Conservation (phyloP, 1,284 basidiomycete genomes). For the Butyriboletus regius region DNA sequence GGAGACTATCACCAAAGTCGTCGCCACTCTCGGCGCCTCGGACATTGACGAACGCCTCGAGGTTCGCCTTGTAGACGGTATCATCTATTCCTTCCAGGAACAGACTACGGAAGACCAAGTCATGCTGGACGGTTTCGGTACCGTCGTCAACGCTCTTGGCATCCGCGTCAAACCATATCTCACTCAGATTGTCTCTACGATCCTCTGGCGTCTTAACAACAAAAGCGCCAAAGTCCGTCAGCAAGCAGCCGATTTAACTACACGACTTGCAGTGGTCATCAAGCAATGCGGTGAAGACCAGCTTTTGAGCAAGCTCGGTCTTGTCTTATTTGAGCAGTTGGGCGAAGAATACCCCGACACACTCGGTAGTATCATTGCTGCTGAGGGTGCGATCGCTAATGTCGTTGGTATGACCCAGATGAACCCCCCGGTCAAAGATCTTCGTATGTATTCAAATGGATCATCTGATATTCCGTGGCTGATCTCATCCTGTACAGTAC, state of each 20-base stretch:
- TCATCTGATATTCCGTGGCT: slow-evolving; percentile 4
- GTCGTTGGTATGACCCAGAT: slow-evolving; percentile 99
- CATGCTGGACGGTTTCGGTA: slow-evolving; percentile 98
- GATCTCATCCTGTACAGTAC: slow-evolving; percentile 49
- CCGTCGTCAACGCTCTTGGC: slow-evolving; percentile 91
- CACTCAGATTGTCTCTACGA: slow-evolving; percentile 98
- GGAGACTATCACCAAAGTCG: slow-evolving; percentile 98
- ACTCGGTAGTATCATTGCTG: slow-evolving; percentile 95
- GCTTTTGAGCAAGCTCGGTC: slow-evolving; percentile 88
- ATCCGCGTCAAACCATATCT: slow-evolving; percentile 98
- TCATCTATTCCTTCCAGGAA: slow-evolving; percentile 99
- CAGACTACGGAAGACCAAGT: slow-evolving; percentile 98
- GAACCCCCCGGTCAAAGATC: slow-evolving; percentile 98
- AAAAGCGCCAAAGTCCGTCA: slow-evolving; percentile 99
- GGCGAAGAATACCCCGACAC: slow-evolving; percentile 99
- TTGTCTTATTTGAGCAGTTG: slow-evolving; percentile 96
- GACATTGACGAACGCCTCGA: slow-evolving; percentile 96
- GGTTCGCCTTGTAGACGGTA: slow-evolving; percentile 81
- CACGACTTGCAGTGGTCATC: slow-evolving; percentile 91
- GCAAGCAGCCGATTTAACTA: slow-evolving; percentile 95
- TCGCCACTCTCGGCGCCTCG: slow-evolving; percentile 85
- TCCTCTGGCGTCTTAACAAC: slow-evolving; percentile 98
- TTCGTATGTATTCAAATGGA: slow-evolving; percentile 54
- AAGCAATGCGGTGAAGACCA: slow-evolving; percentile 98
- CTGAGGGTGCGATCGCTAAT: slow-evolving; percentile 96